These are phyloP conservation scores for Cutaneotrichosporon sp. DNA, from an alignment of 1,284 basidiomycete species.

Conservation along the genomic window DNA sequence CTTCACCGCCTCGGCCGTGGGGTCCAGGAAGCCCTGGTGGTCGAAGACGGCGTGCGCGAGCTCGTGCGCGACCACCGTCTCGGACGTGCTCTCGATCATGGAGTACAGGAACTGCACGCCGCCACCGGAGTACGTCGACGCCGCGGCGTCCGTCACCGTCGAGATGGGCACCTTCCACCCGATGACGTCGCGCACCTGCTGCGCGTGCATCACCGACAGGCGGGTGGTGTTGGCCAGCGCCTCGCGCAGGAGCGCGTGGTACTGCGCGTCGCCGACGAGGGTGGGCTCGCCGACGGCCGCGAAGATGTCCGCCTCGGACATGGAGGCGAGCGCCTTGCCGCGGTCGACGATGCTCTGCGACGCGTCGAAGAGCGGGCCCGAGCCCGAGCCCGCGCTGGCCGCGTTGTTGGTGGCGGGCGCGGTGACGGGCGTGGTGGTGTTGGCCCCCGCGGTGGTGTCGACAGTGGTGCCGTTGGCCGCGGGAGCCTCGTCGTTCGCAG, in stretches of 20 bases:
- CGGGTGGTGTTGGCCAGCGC: slow-evolving; percentile 1
- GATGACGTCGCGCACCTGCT: slow-evolving; percentile 4
- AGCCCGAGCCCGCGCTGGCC: not conserved
- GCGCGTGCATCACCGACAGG: slow-evolving; percentile 1
- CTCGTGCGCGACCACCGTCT: not conserved
- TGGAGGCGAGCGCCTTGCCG: not conserved
- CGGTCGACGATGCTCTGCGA: not conserved
- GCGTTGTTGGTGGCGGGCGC: not conserved
- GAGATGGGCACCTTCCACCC: not conserved
- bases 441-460: too few species aligned
- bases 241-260: not conserved
- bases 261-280: not conserved
- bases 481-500: too few species aligned
- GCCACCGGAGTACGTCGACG: not conserved
- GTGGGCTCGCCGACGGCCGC: not conserved
- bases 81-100: not conserved
- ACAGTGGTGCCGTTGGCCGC: not conserved
- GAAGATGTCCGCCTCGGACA: slow-evolving; percentile 4
- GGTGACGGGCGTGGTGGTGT: not conserved
- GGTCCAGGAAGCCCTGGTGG: not conserved
- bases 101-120: not conserved
- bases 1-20: not conserved
- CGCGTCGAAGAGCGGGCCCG: not conserved
- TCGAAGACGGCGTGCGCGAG: not conserved
- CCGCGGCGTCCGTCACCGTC: not conserved